Conservation (phyloP, 257 asterid genomes). For the Nicotiana knightiana region DNA sequence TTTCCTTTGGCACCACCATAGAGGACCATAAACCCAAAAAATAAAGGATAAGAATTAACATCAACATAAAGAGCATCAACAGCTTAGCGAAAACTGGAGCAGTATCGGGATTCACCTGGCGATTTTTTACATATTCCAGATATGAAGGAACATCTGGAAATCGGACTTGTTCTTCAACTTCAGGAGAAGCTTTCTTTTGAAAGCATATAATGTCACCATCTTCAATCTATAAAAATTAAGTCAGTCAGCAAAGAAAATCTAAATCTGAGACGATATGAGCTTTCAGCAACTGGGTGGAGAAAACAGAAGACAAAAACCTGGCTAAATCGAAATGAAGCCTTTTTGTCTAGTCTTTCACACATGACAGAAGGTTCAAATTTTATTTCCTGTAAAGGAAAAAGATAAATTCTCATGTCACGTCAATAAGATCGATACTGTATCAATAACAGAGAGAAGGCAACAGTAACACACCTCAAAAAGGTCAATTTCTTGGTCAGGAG, state of each 20-base stretch:
- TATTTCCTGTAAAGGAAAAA: conserved; percentile 53
- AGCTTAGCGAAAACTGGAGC: not conserved
- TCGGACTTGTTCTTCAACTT: conserved; percentile 57
- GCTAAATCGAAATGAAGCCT: conserved; percentile 66
- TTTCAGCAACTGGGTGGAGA: not conserved
- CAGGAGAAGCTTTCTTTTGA: conserved; percentile 62
- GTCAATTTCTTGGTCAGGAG: conserved; percentile 85
- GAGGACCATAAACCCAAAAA: not conserved
- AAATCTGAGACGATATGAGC: not conserved
- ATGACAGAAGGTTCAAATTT: conserved; percentile 91
- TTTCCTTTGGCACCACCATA: not conserved
- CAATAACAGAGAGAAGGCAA: not conserved
- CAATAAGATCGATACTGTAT: not conserved
- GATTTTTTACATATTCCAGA: conserved; percentile 87
- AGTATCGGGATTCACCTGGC: conserved; percentile 53
- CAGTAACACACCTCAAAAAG: conserved; percentile 71
- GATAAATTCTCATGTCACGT: not conserved
- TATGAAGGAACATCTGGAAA: conserved; percentile 79
- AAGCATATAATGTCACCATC: conserved; percentile 98
- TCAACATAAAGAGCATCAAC: not conserved
- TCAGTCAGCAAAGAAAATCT: not conserved
- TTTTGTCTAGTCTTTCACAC: conserved; percentile 88
- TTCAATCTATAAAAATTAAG: conserved; percentile 53
- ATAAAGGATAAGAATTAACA: not conserved
- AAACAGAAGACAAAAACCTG: conserved; percentile 51